Percentiles rank a stretch among this genome's conserved stretches.
phyloP scores from a whole-genome alignment of 306 rosid species.

The Sophora flavescens region DNA sequence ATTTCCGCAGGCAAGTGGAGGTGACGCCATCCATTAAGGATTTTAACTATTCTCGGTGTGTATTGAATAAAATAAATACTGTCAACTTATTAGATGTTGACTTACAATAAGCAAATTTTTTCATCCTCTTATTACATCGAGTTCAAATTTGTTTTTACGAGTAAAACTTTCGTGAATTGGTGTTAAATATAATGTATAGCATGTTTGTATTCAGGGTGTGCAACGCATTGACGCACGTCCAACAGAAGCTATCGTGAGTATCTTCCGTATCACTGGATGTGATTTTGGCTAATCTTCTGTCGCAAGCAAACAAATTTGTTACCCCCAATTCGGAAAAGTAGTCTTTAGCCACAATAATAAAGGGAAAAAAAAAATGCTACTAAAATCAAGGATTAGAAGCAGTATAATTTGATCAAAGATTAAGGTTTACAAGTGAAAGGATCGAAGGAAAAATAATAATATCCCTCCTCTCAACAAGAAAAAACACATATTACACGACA shows the following conservation, averaged over 20 bases:
- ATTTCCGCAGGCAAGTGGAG: too few relatives aligned
- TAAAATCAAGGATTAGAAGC: background rate
- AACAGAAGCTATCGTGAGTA: too few relatives aligned
- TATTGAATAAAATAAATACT: background rate
- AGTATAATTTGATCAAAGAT: too few relatives aligned
- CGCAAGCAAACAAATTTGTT: background rate
- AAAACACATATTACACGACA: slow-evolving; percentile 12
- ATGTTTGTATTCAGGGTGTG: too few relatives aligned
- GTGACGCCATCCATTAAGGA: background rate
- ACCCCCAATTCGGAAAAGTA: background rate
- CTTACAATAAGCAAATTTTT: background rate
- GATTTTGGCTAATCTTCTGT: too few relatives aligned
- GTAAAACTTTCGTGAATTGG: background rate
- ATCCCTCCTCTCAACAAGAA: background rate
- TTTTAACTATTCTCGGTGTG: slow-evolving; percentile 20
- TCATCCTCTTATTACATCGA: background rate
- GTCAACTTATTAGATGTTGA: background rate
- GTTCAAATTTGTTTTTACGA: background rate
- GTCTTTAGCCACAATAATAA: background rate
- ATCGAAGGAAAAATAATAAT: background rate
- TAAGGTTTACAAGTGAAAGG: too few relatives aligned
- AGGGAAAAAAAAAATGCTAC: background rate
- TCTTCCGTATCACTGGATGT: too few relatives aligned
- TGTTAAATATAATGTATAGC: background rate
- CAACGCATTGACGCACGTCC: too few relatives aligned